Conservation (phyloP, 2,329 filamentous ascomycete species). For the Apiospora malaysiana region DNA sequence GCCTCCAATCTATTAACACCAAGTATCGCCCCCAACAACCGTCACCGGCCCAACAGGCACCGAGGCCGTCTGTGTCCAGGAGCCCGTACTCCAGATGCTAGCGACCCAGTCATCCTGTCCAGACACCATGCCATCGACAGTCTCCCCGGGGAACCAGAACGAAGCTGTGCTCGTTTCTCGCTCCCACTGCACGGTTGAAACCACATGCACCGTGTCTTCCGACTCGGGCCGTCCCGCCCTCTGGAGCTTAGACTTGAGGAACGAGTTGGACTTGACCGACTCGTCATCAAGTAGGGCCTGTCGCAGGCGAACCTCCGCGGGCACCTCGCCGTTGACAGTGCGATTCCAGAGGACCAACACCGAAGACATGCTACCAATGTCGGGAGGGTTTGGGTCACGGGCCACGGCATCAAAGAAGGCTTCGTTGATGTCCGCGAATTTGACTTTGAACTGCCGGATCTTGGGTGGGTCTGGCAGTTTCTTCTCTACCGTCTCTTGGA, state of each 20-base stretch:
- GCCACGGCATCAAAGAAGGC: not conserved
- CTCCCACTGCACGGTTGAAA: conserved; percentile 26
- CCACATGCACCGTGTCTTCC: conserved; percentile 22
- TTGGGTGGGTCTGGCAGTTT: not conserved
- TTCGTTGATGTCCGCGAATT: not conserved
- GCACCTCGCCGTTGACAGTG: not conserved
- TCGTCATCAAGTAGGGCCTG: conserved; percentile 15
- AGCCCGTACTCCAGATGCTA: conserved; percentile 1
- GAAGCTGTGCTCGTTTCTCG: conserved; percentile 22
- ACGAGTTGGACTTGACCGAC: not conserved
- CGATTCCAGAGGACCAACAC: conserved; percentile 21
- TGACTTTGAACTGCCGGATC: not conserved
- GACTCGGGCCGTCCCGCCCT: not conserved
- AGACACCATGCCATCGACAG: conserved; percentile 21
- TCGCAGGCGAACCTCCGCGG: not conserved
- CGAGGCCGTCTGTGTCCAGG: not conserved
- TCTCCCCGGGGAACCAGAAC: conserved; percentile 27
- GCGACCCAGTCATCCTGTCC: not conserved
- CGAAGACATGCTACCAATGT: not conserved
- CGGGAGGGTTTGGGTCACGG: not conserved
- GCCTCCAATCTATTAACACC: not conserved
- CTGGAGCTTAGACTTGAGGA: not conserved
- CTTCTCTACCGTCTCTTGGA: not conserved
- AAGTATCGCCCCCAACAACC: not conserved
- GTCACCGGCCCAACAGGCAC: not conserved